A percentile compares a stretch with the other conserved stretches of the same genome.
phyloP scores from a whole-genome alignment of 2,329 filamentous ascomycete species.

The Arthrobotrys sphaeroides region DNA sequence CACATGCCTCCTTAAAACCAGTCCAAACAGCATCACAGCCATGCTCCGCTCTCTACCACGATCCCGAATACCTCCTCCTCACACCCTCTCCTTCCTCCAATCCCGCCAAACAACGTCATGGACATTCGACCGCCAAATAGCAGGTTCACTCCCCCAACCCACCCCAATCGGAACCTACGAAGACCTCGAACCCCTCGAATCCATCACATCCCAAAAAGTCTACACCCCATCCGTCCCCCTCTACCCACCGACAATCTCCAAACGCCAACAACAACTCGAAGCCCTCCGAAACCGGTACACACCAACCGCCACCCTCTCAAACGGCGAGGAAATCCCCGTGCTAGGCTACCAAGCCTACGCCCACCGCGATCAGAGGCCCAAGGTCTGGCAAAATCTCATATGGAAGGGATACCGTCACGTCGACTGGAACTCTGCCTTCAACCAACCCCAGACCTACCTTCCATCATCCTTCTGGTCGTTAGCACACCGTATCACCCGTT shows the following conservation, averaged over 20 bases:
- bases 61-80: background rate
- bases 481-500: background rate
- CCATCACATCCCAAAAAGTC: background rate
- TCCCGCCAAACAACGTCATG: background rate
- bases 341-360: conserved; percentile 25
- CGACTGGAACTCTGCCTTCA: conserved; percentile 25
- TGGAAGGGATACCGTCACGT: conserved; percentile 26
- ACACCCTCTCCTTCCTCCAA: background rate
- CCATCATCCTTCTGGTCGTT: conserved; percentile 16
- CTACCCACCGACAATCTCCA: background rate
- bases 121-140: too few species aligned
- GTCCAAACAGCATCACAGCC: too few species aligned
- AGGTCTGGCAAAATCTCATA: conserved; percentile 6
- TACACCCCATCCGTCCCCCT: conserved; percentile 7
- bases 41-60: conserved; percentile 2
- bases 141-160: too few species aligned
- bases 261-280: background rate
- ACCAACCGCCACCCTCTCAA: background rate
- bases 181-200: background rate
- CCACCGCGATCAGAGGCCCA: conserved; percentile 10
- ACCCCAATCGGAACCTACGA: too few species aligned
- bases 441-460: conserved; percentile 3
- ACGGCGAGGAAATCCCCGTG: conserved; percentile 22
- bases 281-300: background rate
- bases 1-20: too few species aligned